These are phyloP conservation scores for Epichloe hybrida DNA, from an alignment of 2,329 filamentous ascomycete genomes.

Conservation along the genomic window DNA sequence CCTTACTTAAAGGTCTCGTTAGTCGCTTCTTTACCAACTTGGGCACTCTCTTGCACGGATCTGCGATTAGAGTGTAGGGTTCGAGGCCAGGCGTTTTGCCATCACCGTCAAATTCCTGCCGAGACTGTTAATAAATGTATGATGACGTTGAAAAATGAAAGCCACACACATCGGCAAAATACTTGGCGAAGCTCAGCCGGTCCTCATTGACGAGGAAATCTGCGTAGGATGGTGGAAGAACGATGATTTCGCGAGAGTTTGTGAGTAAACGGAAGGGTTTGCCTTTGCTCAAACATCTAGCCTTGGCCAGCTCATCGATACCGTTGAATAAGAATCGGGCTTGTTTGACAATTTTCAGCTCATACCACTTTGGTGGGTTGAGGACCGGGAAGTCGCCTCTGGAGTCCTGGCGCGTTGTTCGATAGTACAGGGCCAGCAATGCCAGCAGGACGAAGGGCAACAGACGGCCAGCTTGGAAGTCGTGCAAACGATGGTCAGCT, in stretches of 20 bases:
- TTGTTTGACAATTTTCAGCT: constrained; percentile 5
- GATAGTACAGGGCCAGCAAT: constrained; percentile 17
- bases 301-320: constrained; percentile 4
- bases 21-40: constrained; percentile 6
- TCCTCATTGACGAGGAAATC: constrained; percentile 3
- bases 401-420: background rate
- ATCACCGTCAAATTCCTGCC: constrained; percentile 7
- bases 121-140: background rate
- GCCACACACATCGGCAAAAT: constrained; percentile 6
- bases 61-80: constrained; percentile 6
- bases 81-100: constrained; percentile 6
- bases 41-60: constrained; percentile 5
- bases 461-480: constrained; percentile 6
- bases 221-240: constrained; percentile 6
- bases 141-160: background rate
- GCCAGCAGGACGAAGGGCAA: constrained; percentile 40
- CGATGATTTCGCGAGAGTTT: constrained; percentile 6
- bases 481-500: background rate
- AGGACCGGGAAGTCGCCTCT: background rate
- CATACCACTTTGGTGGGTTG: constrained; percentile 6
- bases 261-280: constrained; percentile 6
- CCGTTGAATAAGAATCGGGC: constrained; percentile 3
- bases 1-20: constrained; percentile 5
- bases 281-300: constrained; percentile 1
- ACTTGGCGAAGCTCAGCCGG: constrained; percentile 6